Percentiles rank a stretch among this genome's conserved stretches.
Evolutionary conservation across 2,329 filamentous ascomycete species (phyloP).

Genomic region (Venturia aucupariae): DNA sequence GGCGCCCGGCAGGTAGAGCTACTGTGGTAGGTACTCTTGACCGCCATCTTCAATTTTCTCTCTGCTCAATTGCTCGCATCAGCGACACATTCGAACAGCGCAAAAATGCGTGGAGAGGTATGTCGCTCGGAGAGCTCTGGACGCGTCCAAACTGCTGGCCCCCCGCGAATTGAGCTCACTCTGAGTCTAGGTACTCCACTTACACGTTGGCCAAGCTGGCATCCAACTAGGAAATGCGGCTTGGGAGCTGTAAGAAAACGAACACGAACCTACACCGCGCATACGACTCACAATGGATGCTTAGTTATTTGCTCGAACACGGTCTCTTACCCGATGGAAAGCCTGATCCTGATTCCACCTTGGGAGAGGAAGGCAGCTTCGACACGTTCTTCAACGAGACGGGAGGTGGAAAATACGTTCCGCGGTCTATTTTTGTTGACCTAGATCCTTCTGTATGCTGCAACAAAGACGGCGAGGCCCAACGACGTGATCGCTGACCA

Average conservation of each 20-base stretch:
- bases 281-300: constrained; percentile 15
- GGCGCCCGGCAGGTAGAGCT: no score
- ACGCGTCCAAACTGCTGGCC: background rate
- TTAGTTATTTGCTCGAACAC: constrained; percentile 63
- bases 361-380: constrained; percentile 54
- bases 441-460: constrained; percentile 56
- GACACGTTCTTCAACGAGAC: constrained; percentile 70
- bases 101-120: constrained; percentile 9
- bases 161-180: background rate
- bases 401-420: constrained; percentile 61
- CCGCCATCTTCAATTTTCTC: background rate
- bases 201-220: constrained; percentile 64
- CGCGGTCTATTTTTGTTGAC: constrained; percentile 63
- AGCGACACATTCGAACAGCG: background rate
- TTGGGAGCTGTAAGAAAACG: constrained; percentile 30
- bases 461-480: background rate
- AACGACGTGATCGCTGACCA: constrained; percentile 10
- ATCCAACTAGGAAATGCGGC: constrained; percentile 66
- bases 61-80: background rate
- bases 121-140: background rate
- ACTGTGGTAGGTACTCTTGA: background rate
- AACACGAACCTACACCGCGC: background rate
- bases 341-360: constrained; percentile 51
- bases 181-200: constrained; percentile 31
- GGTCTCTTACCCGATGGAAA: constrained; percentile 57